phyloP scores from a whole-genome alignment of 257 asterid species.

The Echium plantagineum region DNA sequence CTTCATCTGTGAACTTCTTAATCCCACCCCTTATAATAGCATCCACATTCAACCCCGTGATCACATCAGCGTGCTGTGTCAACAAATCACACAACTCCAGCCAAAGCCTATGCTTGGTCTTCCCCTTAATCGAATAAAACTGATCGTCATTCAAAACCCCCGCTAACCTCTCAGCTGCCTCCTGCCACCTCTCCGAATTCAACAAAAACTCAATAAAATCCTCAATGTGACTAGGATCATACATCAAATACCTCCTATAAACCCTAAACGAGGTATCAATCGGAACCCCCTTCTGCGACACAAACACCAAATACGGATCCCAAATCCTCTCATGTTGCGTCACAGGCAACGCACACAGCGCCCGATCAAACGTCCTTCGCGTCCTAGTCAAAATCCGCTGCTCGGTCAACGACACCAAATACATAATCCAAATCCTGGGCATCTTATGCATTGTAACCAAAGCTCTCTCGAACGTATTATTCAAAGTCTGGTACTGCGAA shows the following conservation, averaged over 20 bases:
- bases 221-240: slow-evolving; percentile 90
- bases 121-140: slow-evolving; percentile 81
- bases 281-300: slow-evolving; percentile 79
- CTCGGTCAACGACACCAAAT: slow-evolving; percentile 46
- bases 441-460: slow-evolving; percentile 95
- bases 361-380: slow-evolving; percentile 71
- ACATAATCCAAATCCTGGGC: slow-evolving; percentile 94
- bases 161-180: slow-evolving; percentile 77
- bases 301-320: slow-evolving; percentile 68
- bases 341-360: slow-evolving; percentile 83
- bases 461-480: slow-evolving; percentile 90
- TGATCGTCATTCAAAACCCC: slow-evolving; percentile 78
- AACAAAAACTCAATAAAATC: slow-evolving; percentile 84
- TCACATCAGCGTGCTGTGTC: slow-evolving; percentile 77
- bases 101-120: slow-evolving; percentile 84
- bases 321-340: slow-evolving; percentile 92
- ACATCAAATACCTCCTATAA: slow-evolving; percentile 88
- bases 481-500: slow-evolving; percentile 46
- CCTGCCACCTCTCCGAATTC: slow-evolving; percentile 81
- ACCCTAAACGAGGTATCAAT: slow-evolving; percentile 88
- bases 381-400: slow-evolving; percentile 68
- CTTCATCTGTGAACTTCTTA: slow-evolving; percentile 92
- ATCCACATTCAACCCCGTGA: slow-evolving; percentile 92
- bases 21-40: slow-evolving; percentile 92
- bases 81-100: slow-evolving; percentile 82